Conservation (phyloP, 108 stramenopile genomes). For the Parietichytrium sp. region DNA sequence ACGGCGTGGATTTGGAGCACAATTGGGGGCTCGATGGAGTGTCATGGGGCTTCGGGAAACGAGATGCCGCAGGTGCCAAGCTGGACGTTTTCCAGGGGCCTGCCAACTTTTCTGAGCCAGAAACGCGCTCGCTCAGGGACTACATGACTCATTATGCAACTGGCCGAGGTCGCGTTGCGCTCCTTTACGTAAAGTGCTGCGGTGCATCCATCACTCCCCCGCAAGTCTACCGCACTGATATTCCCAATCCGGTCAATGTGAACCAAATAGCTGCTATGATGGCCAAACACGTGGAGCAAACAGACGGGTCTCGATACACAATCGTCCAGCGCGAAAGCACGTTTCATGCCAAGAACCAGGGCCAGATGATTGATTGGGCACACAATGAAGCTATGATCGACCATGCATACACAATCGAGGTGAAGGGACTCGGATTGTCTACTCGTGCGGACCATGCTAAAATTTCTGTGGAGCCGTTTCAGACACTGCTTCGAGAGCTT, state of each 20-base stretch:
- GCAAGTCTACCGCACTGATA: not conserved
- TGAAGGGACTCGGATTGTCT: not conserved
- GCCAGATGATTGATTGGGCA: slow-evolving; percentile 23
- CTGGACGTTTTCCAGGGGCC: slow-evolving; percentile 30
- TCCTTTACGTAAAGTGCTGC: slow-evolving; percentile 24
- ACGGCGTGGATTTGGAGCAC: slow-evolving; percentile 19
- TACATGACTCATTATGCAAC: slow-evolving; percentile 33
- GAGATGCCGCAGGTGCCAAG: slow-evolving; percentile 16
- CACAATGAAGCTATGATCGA: not conserved
- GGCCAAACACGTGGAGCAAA: slow-evolving; percentile 7
- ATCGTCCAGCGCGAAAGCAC: not conserved
- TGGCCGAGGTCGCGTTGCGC: not conserved
- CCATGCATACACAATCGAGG: not conserved
- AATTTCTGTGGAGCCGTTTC: slow-evolving; percentile 3
- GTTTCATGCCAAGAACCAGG: not conserved
- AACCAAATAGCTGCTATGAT: not conserved
- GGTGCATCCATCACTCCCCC: not conserved
- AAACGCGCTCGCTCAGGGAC: not conserved
- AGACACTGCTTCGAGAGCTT: slow-evolving; percentile 35
- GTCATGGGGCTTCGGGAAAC: slow-evolving; percentile 35
- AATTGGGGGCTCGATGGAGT: slow-evolving; percentile 29
- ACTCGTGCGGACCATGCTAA: not conserved
- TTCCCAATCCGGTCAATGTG: not conserved
- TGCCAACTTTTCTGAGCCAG: slow-evolving; percentile 37
- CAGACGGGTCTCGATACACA: slow-evolving; percentile 20